Percentiles rank a stretch among this genome's conserved stretches.
phyloP scores from a whole-genome alignment of 768 basidiomycete species.

The Termitomyces sp. region DNA sequence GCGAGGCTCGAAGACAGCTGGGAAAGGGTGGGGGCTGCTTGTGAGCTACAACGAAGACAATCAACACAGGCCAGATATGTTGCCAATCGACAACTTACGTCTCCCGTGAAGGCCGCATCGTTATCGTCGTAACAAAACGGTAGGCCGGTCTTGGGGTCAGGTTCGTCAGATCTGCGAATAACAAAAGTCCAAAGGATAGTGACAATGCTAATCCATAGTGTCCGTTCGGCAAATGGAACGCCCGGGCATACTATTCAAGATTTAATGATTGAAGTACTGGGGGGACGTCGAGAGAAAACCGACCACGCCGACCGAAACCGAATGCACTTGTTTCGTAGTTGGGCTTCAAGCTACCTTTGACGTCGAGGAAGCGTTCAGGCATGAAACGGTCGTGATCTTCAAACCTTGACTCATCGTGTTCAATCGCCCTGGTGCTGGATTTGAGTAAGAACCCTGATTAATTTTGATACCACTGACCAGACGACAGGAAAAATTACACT shows the following conservation, averaged over 20 bases:
- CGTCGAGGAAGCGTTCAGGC: not conserved
- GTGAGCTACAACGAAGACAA: not conserved
- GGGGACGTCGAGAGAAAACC: no score
- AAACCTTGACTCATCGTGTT: not conserved
- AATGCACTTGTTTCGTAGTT: not conserved
- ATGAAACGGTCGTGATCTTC: not conserved
- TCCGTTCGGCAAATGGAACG: not conserved
- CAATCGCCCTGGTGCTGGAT: no score
- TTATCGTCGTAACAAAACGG: not conserved
- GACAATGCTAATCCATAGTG: not conserved
- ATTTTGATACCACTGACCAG: no score
- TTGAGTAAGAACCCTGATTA: no score
- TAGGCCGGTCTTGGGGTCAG: not conserved
- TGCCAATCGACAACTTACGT: not conserved
- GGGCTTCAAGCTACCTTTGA: not conserved
- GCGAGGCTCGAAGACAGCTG: not conserved
- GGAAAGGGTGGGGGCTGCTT: not conserved
- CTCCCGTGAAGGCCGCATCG: not conserved
- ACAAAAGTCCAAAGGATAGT: not conserved
- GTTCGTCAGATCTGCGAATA: not conserved
- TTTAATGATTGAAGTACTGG: no score
- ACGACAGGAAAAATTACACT: not conserved
- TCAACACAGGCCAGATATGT: not conserved
- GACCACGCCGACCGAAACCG: not conserved
- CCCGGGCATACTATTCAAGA: not conserved